phyloP scores from a whole-genome alignment of 805 yeast genomes.

The Saccharomycopsis babjevae region DNA sequence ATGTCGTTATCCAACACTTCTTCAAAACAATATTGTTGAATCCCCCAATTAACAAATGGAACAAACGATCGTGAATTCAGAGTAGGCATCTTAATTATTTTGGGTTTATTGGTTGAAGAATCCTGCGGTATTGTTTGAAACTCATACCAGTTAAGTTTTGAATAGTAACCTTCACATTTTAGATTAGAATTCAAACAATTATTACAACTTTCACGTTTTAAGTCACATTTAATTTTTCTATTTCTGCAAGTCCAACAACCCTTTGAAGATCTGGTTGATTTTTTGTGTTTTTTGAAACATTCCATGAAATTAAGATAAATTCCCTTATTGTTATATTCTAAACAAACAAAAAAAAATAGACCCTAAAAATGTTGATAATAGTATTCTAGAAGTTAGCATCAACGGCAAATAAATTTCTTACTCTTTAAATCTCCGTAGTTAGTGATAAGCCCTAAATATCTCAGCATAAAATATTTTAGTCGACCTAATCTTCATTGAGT shows the following conservation, averaged over 20 bases:
- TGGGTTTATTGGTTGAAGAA: neutral
- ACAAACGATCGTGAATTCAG: neutral
- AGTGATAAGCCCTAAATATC: too few relatives aligned
- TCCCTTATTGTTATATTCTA: too few relatives aligned
- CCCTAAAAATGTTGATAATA: too few relatives aligned
- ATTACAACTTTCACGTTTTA: constrained; percentile 4
- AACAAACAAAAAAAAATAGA: too few relatives aligned
- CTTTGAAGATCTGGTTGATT: constrained; percentile 1
- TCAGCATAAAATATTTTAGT: too few relatives aligned
- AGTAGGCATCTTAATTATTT: neutral
- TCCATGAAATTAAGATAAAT: neutral
- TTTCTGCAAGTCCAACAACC: constrained; percentile 14
- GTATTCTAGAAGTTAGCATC: too few relatives aligned
- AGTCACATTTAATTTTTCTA: constrained; percentile 12
- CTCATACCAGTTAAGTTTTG: constrained; percentile 10
- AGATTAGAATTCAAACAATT: constrained; percentile 2
- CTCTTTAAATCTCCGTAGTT: too few relatives aligned
- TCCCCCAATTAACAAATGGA: neutral
- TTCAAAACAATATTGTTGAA: neutral
- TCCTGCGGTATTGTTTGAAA: neutral
- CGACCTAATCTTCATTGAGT: neutral
- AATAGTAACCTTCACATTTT: constrained; percentile 7
- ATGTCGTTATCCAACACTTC: neutral
- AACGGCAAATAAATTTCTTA: too few relatives aligned
- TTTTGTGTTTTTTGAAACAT: neutral